Percentiles rank a stretch among this genome's conserved stretches.
Evolutionary conservation across 139 green algal genomes (phyloP).

Genomic region (Chlamydomonas schloesseri): DNA sequence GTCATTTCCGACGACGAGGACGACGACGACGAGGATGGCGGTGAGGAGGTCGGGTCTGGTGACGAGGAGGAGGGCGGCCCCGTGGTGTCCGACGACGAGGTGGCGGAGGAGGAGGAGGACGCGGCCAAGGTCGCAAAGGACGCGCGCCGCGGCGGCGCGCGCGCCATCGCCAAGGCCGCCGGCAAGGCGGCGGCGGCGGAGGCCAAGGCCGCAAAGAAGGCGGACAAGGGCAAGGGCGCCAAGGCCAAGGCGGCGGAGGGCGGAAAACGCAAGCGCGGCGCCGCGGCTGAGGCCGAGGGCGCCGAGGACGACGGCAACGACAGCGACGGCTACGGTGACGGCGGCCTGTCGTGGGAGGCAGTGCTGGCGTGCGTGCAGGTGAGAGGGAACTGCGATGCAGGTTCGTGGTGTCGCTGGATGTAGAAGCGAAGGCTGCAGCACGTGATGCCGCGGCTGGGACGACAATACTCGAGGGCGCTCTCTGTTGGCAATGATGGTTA

Average conservation of each 20-base stretch:
- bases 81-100: constrained; percentile 27
- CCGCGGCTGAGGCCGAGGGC: not conserved
- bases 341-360: constrained; percentile 90
- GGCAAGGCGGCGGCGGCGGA: not conserved
- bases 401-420: no score
- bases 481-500: constrained; percentile 57
- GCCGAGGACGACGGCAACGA: constrained; percentile 67
- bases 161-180: not conserved
- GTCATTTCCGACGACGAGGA: not conserved
- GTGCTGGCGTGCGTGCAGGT: constrained; percentile 82
- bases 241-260: not conserved
- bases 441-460: no score
- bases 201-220: constrained; percentile 44
- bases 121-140: not conserved
- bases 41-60: constrained; percentile 43
- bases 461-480: no score
- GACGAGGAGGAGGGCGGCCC: constrained; percentile 40
- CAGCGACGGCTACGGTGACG: constrained; percentile 83
- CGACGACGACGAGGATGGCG: constrained; percentile 55
- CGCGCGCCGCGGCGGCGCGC: not conserved
- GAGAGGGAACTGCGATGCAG: no score
- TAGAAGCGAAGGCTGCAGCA: no score
- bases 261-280: not conserved
- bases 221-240: constrained; percentile 10
- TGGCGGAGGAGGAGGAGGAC: constrained; percentile 55